phyloP scores from a whole-genome alignment of 352 stramenopile genomes.

The Aphanomyces cochlioides region DNA sequence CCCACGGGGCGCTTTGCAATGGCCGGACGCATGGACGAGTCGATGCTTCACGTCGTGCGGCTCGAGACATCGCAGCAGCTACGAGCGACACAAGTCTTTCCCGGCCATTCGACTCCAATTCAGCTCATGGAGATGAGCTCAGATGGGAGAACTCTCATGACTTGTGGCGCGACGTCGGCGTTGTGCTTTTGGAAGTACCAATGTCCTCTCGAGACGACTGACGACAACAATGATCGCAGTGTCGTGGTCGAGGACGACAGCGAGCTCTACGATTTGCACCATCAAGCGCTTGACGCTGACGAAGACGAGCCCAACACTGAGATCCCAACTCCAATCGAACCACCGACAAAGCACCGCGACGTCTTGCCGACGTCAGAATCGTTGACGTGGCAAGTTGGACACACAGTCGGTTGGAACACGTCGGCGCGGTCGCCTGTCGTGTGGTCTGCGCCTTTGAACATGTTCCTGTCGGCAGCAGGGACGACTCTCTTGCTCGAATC shows the following conservation, averaged over 20 bases:
- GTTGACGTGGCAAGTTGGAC: neutral
- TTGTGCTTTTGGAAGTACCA: conserved; percentile 8
- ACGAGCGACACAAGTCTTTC: neutral
- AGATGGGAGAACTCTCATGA: neutral
- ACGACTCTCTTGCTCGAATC: neutral
- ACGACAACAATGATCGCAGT: neutral
- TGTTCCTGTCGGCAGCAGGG: neutral
- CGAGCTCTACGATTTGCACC: conserved; percentile 1
- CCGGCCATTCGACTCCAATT: neutral
- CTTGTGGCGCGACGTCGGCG: neutral
- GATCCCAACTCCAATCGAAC: conserved; percentile 11
- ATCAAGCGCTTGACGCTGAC: neutral
- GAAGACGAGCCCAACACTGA: neutral
- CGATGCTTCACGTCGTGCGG: neutral
- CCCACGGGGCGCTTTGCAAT: neutral
- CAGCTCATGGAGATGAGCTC: neutral
- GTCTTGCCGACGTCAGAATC: neutral
- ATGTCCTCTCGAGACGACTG: neutral
- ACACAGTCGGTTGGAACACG: conserved; percentile 10
- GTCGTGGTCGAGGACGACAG: neutral
- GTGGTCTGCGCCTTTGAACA: neutral
- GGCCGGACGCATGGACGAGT: neutral
- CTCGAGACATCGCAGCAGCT: conserved; percentile 10
- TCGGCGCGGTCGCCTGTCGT: neutral
- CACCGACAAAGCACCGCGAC: neutral